These are phyloP conservation scores for Collybia mongolica DNA, from an alignment of 768 basidiomycete genomes.

Conservation along the genomic window DNA sequence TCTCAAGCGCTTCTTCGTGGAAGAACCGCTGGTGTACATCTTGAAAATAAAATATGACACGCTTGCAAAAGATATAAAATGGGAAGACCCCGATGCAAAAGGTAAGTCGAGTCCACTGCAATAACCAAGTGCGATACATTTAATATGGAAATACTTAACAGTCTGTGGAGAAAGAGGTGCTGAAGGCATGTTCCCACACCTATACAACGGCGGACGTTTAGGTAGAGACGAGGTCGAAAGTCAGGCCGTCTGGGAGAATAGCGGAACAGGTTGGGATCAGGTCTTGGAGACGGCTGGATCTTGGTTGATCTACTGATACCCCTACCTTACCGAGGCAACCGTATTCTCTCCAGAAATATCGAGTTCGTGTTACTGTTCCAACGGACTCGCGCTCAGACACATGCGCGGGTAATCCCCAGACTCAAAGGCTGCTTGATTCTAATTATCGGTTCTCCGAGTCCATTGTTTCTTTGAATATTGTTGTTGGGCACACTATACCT, in stretches of 20 bases:
- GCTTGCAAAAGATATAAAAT: slow-evolving; percentile 40
- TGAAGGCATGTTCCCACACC: slow-evolving; percentile 52
- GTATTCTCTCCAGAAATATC: no score
- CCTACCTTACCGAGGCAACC: no score
- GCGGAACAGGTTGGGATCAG: slow-evolving; percentile 29
- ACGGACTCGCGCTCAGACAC: no score
- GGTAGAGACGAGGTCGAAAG: slow-evolving; percentile 47
- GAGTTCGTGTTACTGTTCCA: no score
- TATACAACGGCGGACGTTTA: slow-evolving; percentile 46
- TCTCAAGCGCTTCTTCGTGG: slow-evolving; percentile 42
- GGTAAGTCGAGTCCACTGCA: slow-evolving; percentile 9
- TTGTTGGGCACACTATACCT: no score
- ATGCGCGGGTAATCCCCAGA: no score
- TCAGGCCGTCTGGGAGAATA: slow-evolving; percentile 26
- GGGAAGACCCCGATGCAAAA: slow-evolving; percentile 45
- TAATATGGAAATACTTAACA: slow-evolving; percentile 7
- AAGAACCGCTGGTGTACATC: slow-evolving; percentile 39
- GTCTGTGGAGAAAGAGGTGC: slow-evolving; percentile 42
- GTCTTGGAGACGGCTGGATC: slow-evolving; percentile 9
- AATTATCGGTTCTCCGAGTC: no score
- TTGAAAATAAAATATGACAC: slow-evolving; percentile 40
- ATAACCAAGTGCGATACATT: not conserved
- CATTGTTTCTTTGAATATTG: no score
- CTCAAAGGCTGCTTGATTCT: no score
- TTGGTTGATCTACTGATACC: slow-evolving; percentile 1